Conservation (phyloP, 192 early-diverging fungal genomes). For the Umbelopsis isabellina region DNA sequence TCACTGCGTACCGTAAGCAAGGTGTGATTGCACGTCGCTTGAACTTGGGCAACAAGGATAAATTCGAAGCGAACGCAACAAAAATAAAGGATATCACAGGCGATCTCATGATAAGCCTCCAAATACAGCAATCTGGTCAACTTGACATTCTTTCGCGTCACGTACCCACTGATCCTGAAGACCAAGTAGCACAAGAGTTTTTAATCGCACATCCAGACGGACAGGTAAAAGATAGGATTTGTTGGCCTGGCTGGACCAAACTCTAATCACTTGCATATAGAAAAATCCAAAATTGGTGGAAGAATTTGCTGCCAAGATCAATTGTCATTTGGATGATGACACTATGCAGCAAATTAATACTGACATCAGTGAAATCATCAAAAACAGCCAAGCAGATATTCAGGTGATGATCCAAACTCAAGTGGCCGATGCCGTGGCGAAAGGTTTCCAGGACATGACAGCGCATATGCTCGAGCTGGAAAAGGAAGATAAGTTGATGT, state of each 20-base stretch:
- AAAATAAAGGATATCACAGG: conserved; percentile 46
- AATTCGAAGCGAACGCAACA: conserved; percentile 41
- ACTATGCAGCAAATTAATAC: conserved; percentile 47
- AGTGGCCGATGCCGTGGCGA: conserved; percentile 35
- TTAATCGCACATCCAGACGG: conserved; percentile 43
- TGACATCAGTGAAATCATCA: conserved; percentile 40
- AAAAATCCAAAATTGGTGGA: conserved; percentile 40
- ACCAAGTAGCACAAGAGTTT: conserved; percentile 50
- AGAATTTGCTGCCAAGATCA: conserved; percentile 43
- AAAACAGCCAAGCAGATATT: conserved; percentile 37
- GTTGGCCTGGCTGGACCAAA: not conserved
- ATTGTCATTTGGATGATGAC: conserved; percentile 36
- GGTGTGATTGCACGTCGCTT: conserved; percentile 50
- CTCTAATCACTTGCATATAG: conserved; percentile 10
- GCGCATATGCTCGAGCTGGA: conserved; percentile 33
- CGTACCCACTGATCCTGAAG: conserved; percentile 44
- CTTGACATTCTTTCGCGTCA: conserved; percentile 43
- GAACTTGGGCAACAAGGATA: conserved; percentile 53
- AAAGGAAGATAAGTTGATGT: conserved; percentile 38
- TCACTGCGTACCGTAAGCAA: conserved; percentile 55
- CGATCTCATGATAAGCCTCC: conserved; percentile 57
- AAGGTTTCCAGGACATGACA: conserved; percentile 42
- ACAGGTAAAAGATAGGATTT: conserved; percentile 32
- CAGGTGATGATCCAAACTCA: conserved; percentile 36
- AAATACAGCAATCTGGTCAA: conserved; percentile 57